Conservation (phyloP, 148 eudicot species). For the Persicaria maculosa region DNA sequence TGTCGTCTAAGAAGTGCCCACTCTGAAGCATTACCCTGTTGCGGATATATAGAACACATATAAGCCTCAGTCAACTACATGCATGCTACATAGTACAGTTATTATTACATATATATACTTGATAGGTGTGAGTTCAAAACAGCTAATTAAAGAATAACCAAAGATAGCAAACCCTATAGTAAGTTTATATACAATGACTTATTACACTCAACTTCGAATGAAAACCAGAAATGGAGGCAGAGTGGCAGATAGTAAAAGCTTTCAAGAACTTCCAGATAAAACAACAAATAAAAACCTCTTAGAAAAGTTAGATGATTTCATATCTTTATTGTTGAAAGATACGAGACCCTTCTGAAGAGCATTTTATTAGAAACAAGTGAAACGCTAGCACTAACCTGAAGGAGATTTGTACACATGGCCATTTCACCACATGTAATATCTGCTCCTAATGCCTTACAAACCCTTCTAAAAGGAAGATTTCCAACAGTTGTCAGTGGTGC, state of each 20-base stretch:
- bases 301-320: background rate
- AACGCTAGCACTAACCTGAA: slow-evolving; percentile 53
- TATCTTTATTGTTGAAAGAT: background rate
- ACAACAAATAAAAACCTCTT: no score
- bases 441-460: slow-evolving; percentile 90
- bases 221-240: background rate
- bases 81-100: background rate
- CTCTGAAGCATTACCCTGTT: slow-evolving; percentile 97
- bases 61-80: background rate
- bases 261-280: no score
- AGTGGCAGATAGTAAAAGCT: no score
- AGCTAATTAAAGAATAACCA: background rate
- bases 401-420: slow-evolving; percentile 99
- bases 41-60: background rate
- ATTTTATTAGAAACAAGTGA: background rate
- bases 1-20: slow-evolving; percentile 97
- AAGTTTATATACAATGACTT: background rate
- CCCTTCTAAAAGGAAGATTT: slow-evolving; percentile 88
- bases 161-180: background rate
- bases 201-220: background rate
- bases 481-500: slow-evolving; percentile 98
- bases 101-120: background rate
- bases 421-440: slow-evolving; percentile 99
- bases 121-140: background rate
- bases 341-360: background rate